Evolutionary conservation across 176 grass and related monocot genomes (phyloP).

Genomic region (Microstegium vimineum): DNA sequence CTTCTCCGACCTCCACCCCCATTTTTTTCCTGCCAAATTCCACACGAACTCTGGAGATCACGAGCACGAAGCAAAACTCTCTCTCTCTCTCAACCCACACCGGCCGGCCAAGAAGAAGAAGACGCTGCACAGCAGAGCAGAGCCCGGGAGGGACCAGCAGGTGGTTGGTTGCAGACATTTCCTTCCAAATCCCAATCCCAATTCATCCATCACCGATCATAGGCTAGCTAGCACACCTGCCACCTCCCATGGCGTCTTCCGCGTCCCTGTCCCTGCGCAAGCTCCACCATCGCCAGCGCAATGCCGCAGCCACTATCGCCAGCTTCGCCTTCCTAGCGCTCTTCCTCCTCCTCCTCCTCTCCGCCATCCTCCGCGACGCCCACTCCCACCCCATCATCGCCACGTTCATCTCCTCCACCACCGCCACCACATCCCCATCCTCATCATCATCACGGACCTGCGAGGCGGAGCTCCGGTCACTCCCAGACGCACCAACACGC

Average conservation of each 20-base stretch:
- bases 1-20: neutral
- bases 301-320: conserved; percentile 32
- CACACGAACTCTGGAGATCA: neutral
- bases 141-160: neutral
- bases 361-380: neutral
- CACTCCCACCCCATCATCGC: neutral
- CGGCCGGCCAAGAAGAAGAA: neutral
- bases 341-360: conserved; percentile 8
- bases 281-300: conserved; percentile 10
- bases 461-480: conserved; percentile 22
- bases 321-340: conserved; percentile 33
- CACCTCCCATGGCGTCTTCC: conserved; percentile 35
- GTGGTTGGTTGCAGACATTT: neutral
- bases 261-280: neutral
- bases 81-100: neutral
- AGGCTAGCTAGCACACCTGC: too few species aligned
- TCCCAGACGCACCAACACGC: conserved; percentile 18
- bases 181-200: neutral
- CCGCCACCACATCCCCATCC: too few species aligned
- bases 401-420: neutral
- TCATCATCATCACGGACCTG: conserved; percentile 16
- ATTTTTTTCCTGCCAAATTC: conserved; percentile 23
- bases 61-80: conserved; percentile 4
- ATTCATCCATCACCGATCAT: too few species aligned
- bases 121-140: neutral